Evolutionary conservation across 306 rosid genomes (phyloP), one percentile per base, ranked within the genome.

Genomic region (Argentina anserina): DNA sequence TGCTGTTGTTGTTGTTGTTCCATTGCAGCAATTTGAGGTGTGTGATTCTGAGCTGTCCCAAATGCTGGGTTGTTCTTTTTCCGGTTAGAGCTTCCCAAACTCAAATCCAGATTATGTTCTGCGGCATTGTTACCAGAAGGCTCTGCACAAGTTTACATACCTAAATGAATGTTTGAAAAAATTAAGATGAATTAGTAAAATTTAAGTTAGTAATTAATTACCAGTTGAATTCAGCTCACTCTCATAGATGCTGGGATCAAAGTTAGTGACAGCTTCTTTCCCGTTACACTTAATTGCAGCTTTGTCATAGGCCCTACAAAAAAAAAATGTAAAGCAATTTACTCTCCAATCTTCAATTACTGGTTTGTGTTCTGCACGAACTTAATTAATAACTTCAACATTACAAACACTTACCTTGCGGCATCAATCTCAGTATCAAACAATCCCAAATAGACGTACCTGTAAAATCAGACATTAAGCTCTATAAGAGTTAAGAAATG

Each of bases 221-320:
- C 99, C 99, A 66, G 79, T 49, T 17, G 93, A 50, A 65, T 91
- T 88, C 21, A 91, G 93, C 83, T 91, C 99, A 13, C 70, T 84
- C 43, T 94, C 88, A 60, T 95, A 95, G 73, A 88, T 87, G 84
- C 96, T 90, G 63, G 99, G 96, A 78, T 95, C 99, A 75, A 95
- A 95, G 77, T 95, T 95, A 21, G 99, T 95, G 69, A 95, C 97
- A 70, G 99, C 97, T 55, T 95, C 99, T 78, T 95, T 95, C 69
- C 99, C 99, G 68, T 95, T 95, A 73, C 91, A 95, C 84, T 91
- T 95, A 7, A 95, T 95, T 53, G 99, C 99, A 75, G 99, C 99
- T 82, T 95, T 95, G 79, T 95, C 99, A 82, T 95, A 95, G 5
- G 97, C 97, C 88, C 99, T 94, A 76, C 65, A 66, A 65, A 65